phyloP scores from a whole-genome alignment of 768 basidiomycete species.

The Calocybe gangraenosa region DNA sequence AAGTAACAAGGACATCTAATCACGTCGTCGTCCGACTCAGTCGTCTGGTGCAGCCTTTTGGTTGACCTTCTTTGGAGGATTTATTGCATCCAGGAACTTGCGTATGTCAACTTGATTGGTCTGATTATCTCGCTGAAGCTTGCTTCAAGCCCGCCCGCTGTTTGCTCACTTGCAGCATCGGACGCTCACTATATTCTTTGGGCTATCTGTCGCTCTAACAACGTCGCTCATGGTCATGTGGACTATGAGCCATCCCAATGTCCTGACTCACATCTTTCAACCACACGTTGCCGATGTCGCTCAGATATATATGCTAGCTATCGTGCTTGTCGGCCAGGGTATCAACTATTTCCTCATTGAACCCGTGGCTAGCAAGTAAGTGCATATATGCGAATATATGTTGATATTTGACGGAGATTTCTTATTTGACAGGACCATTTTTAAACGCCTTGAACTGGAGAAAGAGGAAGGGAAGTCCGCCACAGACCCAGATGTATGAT shows the following conservation, averaged over 20 bases:
- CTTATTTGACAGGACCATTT: slow-evolving; percentile 55
- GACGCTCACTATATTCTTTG: slow-evolving; percentile 74
- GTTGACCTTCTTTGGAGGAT: slow-evolving; percentile 67
- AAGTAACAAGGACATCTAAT: slow-evolving; percentile 23
- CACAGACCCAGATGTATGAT: slow-evolving; percentile 55
- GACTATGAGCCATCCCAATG: slow-evolving; percentile 54
- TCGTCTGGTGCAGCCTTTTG: slow-evolving; percentile 40
- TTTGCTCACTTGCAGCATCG: slow-evolving; percentile 73
- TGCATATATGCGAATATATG: slow-evolving; percentile 2
- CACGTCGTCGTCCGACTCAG: slow-evolving; percentile 1
- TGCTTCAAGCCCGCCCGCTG: slow-evolving; percentile 55
- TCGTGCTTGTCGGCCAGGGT: slow-evolving; percentile 44
- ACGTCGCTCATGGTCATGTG: slow-evolving; percentile 52
- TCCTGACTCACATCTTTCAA: slow-evolving; percentile 39
- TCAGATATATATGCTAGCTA: slow-evolving; percentile 55
- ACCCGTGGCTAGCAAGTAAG: slow-evolving; percentile 67
- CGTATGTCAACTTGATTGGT: slow-evolving; percentile 35
- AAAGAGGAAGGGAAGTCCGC: slow-evolving; percentile 68
- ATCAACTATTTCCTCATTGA: slow-evolving; percentile 69
- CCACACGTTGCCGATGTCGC: slow-evolving; percentile 57
- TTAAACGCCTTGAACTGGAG: slow-evolving; percentile 66
- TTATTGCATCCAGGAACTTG: slow-evolving; percentile 57
- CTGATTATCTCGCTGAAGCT: not conserved
- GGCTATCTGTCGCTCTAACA: slow-evolving; percentile 51
- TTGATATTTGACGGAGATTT: no score